A percentile compares a stretch with the other conserved stretches of the same genome.
phyloP scores from a whole-genome alignment of 139 green algal species.

The Chlamydomonas schloesseri region DNA sequence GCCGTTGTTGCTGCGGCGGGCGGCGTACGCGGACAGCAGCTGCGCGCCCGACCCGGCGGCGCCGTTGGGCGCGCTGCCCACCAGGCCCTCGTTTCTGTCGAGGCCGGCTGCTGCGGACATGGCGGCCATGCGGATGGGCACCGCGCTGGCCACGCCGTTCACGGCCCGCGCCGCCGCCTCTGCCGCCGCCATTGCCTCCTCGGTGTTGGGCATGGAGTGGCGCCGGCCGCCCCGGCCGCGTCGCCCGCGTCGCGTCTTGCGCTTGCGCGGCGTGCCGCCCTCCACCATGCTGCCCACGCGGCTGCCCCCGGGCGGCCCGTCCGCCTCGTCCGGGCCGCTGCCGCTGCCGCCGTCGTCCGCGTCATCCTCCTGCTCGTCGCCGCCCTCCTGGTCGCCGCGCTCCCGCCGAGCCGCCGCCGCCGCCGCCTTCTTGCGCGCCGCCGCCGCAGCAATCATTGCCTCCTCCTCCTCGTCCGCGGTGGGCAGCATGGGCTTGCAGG shows the following conservation, averaged over 20 bases:
- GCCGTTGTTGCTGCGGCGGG: not conserved
- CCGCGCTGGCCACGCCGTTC: not conserved
- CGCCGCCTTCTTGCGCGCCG: not conserved
- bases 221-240: slow-evolving; percentile 31
- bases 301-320: not conserved
- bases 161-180: not conserved
- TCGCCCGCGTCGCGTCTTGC: slow-evolving; percentile 25
- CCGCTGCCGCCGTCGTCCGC: not conserved
- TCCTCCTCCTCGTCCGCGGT: slow-evolving; percentile 11
- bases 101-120: too few relatives aligned
- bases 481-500: not conserved
- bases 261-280: not conserved
- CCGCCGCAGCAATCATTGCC: too few relatives aligned
- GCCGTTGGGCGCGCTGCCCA: slow-evolving; percentile 2
- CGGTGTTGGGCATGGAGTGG: not conserved
- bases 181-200: not conserved
- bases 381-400: not conserved
- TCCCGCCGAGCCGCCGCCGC: not conserved
- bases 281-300: not conserved
- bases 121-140: too few relatives aligned
- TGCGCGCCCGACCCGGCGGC: not conserved
- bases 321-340: not conserved
- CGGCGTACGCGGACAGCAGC: not conserved
- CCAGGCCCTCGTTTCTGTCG: not conserved
- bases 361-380: not conserved